Conservation (phyloP, 2,329 filamentous ascomycete species). For the Nectriaceae sp. region DNA sequence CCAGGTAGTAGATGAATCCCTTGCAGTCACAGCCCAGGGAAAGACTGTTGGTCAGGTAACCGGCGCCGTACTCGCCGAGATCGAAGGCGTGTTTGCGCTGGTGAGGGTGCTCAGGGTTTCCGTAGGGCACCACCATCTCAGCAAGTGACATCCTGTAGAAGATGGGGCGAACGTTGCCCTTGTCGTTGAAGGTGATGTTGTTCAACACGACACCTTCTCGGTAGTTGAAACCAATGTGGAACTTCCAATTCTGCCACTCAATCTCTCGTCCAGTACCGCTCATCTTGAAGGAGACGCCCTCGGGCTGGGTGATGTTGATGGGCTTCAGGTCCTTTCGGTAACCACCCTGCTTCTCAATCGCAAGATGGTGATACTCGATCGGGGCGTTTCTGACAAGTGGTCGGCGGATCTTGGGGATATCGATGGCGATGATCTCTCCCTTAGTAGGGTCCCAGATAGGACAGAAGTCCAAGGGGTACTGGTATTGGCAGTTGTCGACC, state of each 20-base stretch:
- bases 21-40: conserved; percentile 83
- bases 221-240: conserved; percentile 95
- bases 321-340: conserved; percentile 81
- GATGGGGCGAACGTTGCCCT: conserved; percentile 72
- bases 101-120: conserved; percentile 77
- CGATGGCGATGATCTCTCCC: conserved; percentile 77
- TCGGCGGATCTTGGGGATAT: conserved; percentile 75
- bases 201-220: conserved; percentile 87
- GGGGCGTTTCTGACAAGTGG: conserved; percentile 71
- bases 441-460: conserved; percentile 86
- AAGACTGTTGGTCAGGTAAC: conserved; percentile 81
- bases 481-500: conserved; percentile 85
- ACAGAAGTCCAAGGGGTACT: conserved; percentile 90
- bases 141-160: conserved; percentile 89
- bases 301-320: conserved; percentile 83
- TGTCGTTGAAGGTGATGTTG: conserved; percentile 88
- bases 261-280: conserved; percentile 64
- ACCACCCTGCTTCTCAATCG: conserved; percentile 72
- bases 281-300: conserved; percentile 84
- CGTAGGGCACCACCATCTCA: conserved; percentile 93
- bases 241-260: conserved; percentile 90
- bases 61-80: conserved; percentile 77
- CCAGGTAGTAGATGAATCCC: conserved; percentile 87
- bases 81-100: conserved; percentile 83
- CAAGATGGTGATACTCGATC: conserved; percentile 77